phyloP scores from a whole-genome alignment of 75 land plant genomes.

The Cunninghamia lanceolata region DNA sequence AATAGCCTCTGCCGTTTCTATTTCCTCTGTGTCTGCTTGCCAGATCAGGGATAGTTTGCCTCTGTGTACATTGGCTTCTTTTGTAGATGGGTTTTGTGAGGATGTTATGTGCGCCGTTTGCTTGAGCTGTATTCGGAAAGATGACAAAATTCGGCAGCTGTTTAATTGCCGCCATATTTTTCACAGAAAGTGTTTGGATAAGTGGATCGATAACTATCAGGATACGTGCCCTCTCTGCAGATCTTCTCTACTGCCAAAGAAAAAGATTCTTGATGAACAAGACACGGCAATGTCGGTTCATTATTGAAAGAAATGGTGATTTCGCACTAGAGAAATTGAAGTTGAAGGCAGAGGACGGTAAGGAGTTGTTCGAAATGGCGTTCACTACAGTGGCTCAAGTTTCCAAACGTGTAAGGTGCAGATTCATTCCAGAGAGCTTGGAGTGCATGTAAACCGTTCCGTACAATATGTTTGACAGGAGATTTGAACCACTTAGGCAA shows the following conservation, averaged over 20 bases:
- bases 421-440: too few species aligned
- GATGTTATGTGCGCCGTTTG: conserved; percentile 38
- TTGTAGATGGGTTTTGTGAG: not conserved
- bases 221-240: conserved; percentile 51
- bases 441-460: too few species aligned
- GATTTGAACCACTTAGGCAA: too few species aligned
- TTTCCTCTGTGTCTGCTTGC: conserved; percentile 16
- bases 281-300: too few species aligned
- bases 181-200: conserved; percentile 39
- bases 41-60: conserved; percentile 42
- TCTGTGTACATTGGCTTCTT: conserved; percentile 26
- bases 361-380: too few species aligned
- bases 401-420: too few species aligned
- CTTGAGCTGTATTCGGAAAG: conserved; percentile 23
- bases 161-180: conserved; percentile 36
- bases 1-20: not conserved
- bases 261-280: too few species aligned
- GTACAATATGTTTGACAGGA: too few species aligned
- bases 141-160: conserved; percentile 28
- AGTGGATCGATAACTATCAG: conserved; percentile 32
- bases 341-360: too few species aligned
- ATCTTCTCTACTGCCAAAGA: not conserved
- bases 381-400: too few species aligned
- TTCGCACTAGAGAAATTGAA: too few species aligned
- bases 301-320: too few species aligned